These are phyloP conservation scores for Aspergillus ustus DNA, from an alignment of 2,329 filamentous ascomycete genomes.

Conservation along the genomic window DNA sequence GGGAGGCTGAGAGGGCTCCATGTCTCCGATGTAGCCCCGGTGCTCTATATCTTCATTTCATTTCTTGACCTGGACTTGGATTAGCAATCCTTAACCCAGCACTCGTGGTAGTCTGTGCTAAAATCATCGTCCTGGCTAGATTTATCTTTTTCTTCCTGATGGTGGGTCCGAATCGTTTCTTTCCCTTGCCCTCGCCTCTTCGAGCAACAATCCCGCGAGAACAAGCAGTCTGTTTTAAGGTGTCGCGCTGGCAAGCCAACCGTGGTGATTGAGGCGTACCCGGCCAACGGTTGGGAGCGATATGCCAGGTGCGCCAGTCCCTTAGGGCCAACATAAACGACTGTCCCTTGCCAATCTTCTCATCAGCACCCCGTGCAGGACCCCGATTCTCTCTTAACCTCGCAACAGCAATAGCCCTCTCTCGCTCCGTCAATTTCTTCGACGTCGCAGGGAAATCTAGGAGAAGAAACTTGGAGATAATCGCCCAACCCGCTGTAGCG, in stretches of 20 bases:
- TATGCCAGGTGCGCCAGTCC: constrained; percentile 40
- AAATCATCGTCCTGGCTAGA: too few relatives aligned
- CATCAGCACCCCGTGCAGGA: background rate
- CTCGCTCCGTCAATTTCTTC: background rate
- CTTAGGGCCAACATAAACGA: background rate
- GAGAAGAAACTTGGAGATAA: background rate
- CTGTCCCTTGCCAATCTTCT: background rate
- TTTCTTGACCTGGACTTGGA: background rate
- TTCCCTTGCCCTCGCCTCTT: constrained; percentile 56
- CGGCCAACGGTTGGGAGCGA: constrained; percentile 54
- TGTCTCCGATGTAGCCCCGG: background rate
- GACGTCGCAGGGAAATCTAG: constrained; percentile 4
- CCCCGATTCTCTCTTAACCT: background rate
- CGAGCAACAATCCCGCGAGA: constrained; percentile 49
- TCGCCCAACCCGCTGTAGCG: background rate
- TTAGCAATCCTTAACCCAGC: too few relatives aligned
- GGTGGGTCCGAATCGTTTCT: constrained; percentile 44
- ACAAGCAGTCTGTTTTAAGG: constrained; percentile 47
- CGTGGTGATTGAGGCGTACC: constrained; percentile 55
- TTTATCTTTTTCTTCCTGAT: background rate
- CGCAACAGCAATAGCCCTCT: background rate
- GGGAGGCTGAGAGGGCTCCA: background rate
- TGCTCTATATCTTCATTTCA: background rate
- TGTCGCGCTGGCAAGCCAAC: constrained; percentile 39
- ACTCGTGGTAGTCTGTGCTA: too few relatives aligned